These are phyloP conservation scores for Aspergillus neoniger DNA, from an alignment of 2,329 filamentous ascomycete genomes.

Conservation along the genomic window DNA sequence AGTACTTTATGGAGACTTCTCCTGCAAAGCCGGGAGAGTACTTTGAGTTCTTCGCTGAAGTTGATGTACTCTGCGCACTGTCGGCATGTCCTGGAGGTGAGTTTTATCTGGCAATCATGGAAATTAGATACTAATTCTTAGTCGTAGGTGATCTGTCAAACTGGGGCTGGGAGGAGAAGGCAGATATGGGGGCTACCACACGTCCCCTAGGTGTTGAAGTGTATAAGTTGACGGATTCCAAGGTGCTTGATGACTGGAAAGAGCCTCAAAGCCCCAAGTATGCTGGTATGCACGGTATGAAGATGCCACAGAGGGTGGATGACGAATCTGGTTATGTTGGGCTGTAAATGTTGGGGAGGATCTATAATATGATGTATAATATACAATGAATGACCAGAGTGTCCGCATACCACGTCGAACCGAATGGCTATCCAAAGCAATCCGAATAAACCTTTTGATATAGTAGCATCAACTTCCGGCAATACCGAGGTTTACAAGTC, in stretches of 20 bases:
- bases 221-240: constrained; percentile 60
- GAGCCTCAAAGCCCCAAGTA: constrained; percentile 63
- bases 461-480: no score
- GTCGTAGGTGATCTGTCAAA: constrained; percentile 66
- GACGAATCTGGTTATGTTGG: constrained; percentile 31
- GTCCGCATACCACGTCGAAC: no score
- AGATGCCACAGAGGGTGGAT: constrained; percentile 44
- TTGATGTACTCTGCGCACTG: constrained; percentile 68
- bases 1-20: constrained; percentile 69
- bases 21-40: constrained; percentile 53
- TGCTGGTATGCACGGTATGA: constrained; percentile 66
- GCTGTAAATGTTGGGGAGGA: constrained; percentile 14
- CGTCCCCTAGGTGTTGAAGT: constrained; percentile 75
- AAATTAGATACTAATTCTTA: constrained; percentile 16
- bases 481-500: no score
- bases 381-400: no score
- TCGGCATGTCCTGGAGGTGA: constrained; percentile 71
- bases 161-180: constrained; percentile 74
- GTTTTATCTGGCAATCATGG: constrained; percentile 2
- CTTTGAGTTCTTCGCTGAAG: constrained; percentile 79
- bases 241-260: constrained; percentile 64
- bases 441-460: no score
- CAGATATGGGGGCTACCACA: constrained; percentile 65
- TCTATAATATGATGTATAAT: no score
- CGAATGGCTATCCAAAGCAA: no score